These are phyloP conservation scores for Mycena metata DNA, from an alignment of 768 basidiomycete species.

Conservation along the genomic window DNA sequence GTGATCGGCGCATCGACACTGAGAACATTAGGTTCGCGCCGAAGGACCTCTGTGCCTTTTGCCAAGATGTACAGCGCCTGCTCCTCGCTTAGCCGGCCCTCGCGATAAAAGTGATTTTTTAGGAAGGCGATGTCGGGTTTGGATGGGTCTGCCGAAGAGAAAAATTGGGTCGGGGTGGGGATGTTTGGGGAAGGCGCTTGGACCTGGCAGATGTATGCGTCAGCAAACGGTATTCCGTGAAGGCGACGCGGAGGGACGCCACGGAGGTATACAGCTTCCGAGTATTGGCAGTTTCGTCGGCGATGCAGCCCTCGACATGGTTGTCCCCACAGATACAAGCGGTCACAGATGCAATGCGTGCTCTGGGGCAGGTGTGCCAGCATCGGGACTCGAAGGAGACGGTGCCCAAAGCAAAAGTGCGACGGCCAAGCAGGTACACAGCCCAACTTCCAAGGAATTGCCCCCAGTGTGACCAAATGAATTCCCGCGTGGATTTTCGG, in stretches of 20 bases:
- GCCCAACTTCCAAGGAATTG: too few relatives aligned
- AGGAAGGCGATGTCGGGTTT: constrained; percentile 97
- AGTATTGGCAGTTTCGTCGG: not conserved
- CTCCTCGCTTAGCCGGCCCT: constrained; percentile 93
- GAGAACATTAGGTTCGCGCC: constrained; percentile 89
- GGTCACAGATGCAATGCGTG: not conserved
- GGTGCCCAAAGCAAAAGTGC: too few relatives aligned
- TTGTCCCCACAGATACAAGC: not conserved
- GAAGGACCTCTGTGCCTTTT: constrained; percentile 86
- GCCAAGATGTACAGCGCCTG: constrained; percentile 96
- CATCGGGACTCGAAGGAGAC: constrained; percentile 15
- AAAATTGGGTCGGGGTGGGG: constrained; percentile 96
- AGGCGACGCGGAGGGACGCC: too few relatives aligned
- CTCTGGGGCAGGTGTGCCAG: not conserved
- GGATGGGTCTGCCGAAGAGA: constrained; percentile 80
- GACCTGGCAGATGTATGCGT: constrained; percentile 70
- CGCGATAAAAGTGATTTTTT: constrained; percentile 99
- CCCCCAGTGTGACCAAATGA: too few relatives aligned
- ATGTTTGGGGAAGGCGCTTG: constrained; percentile 97
- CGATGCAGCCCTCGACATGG: not conserved
- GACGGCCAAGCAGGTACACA: too few relatives aligned
- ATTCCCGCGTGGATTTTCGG: too few relatives aligned
- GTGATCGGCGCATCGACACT: constrained; percentile 98
- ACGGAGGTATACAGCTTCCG: not conserved
- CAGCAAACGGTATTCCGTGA: too few relatives aligned